Base-by-base conservation (phyloP, 2,329 filamentous ascomycete species). In the Rhynchosporium secalis region DNA sequence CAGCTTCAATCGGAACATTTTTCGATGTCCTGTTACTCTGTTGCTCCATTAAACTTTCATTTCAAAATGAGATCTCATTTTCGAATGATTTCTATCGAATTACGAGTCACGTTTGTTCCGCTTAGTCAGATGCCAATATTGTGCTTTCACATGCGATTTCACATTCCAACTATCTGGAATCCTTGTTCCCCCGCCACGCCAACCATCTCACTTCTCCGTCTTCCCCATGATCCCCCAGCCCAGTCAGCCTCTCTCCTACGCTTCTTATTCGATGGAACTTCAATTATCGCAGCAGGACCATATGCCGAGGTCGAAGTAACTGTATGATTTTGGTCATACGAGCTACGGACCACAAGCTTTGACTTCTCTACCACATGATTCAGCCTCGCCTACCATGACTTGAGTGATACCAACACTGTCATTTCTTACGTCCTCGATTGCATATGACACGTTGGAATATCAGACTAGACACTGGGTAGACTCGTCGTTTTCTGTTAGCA, bases 321-420 rank as follows among this genome's bases (percentile, higher is more conserved):
- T 48, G 47, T 43, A 52, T 43, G 40, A 46, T 60, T 45, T 51
- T 56, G 59, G 62, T 66, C 64, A 66, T 62, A 57, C 58, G 64
- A 40, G 60, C 46, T 62, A 57, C 58, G 64, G 45, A 62, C 46
- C 47, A 58, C 51, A 59, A 58, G 60, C 28, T 48, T 46, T 63
- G 41, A 13, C 20, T 8, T 41, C 4, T 13, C n/a, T 45, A 45
- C 43, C 5, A 45, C 43, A n/a, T 3, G 15, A 45, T n/a, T 26
- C n/a, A 7, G 15, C 33, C 33, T 5, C 33, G 33, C 33, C 45
- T 49, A 33, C 26, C 47, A 49, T 49, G 28, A 49, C 28, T 15
- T 33, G 47, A 49, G 48, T 51, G 15, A 20, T 13, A 51, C 29
- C 36, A 52, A 8, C 26, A 31, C 51, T 52, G 3, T 36, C 15